Evolutionary conservation across 768 basidiomycete genomes (phyloP), one percentile per base, ranked within the genome.

Genomic region (Leucogyrophana mollusca): DNA sequence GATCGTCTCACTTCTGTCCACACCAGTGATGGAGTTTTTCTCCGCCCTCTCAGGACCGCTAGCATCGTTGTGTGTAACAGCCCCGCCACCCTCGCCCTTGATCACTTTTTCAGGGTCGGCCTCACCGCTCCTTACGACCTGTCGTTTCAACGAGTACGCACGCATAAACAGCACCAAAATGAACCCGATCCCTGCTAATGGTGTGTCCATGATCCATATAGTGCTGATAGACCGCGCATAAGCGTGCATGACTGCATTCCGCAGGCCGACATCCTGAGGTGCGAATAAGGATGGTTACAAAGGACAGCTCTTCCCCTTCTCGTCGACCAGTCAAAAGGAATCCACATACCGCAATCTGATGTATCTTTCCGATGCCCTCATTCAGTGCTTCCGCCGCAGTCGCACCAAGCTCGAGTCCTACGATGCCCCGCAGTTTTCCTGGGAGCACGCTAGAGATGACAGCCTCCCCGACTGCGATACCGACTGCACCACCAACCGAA

Each of bases 401-500:
- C 0, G 73, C 74, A 45, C 75, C 68, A 18, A 37, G 45, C 10
- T 43, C 30, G 13, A 70, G 51, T 22, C 64, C 61, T 1, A 69
- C 61, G 18, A 78, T 71, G 0, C 38, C 35, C 0, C 46, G 40
- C 0, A 78, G 62, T 36, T 68, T 65, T 25, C 43, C 54, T 16
- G 57, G 58, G 32, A 75, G 59, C 9, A 85, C 77, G 45, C 77
- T 82, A 1, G 80, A 65, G 47, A 82, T 85, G 49, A 90, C 82
- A 3, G 83, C 79, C 54, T 89, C 83, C 16, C 87, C 86, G 34
- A 88, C 57, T 0, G 89, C 74, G 46, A 91, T 79, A 8, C 87
- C 87, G 18, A 90, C 72, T 1, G 88, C 85, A n/a, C 82, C 88
- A 9, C 89, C 89, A 30, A 90, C 61, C 4, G 77, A 80, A 50